These are phyloP conservation scores for Ramichloridium luteum DNA, from an alignment of 2,329 filamentous ascomycete species.

Conservation along the genomic window DNA sequence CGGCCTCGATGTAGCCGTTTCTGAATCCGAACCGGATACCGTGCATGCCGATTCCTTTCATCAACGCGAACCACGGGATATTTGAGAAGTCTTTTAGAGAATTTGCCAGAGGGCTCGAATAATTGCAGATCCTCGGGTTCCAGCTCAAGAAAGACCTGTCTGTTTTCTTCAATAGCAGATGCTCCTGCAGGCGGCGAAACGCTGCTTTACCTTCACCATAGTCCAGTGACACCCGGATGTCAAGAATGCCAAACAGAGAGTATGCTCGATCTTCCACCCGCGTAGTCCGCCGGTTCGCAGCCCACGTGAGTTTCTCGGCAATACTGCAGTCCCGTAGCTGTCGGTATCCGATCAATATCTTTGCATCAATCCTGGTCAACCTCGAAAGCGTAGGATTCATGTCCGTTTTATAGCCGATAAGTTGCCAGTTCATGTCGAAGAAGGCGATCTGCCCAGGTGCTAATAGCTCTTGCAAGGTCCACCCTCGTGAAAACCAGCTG, in stretches of 20 bases:
- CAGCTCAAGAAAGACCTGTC: too few relatives aligned
- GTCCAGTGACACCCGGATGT: conserved; percentile 7
- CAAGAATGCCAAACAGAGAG: conserved; percentile 10
- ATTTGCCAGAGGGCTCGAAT: too few relatives aligned
- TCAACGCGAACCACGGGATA: too few relatives aligned
- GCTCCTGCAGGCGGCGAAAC: conserved; percentile 9
- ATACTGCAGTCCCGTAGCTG: too few relatives aligned
- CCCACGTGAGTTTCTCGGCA: conserved; percentile 1
- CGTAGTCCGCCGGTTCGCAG: conserved; percentile 9
- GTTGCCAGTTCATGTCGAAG: conserved; percentile 1
- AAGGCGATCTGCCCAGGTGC: conserved; percentile 4
- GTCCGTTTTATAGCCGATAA: conserved; percentile 2
- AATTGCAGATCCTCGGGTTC: too few relatives aligned
- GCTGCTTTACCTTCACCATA: conserved; percentile 11
- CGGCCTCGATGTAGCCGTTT: too few relatives aligned
- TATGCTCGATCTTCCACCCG: conserved; percentile 10
- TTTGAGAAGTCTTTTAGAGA: too few relatives aligned
- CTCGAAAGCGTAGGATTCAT: conserved; percentile 13
- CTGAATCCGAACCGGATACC: too few relatives aligned
- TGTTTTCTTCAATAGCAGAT: too few relatives aligned
- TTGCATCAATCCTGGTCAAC: conserved; percentile 22
- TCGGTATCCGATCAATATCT: too few relatives aligned
- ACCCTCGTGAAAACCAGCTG: too few relatives aligned
- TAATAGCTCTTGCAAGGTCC: conserved; percentile 6
- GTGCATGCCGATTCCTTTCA: too few relatives aligned